Base-by-base conservation (phyloP, 805 yeast species). In the Suhomyces canberraensis region DNA sequence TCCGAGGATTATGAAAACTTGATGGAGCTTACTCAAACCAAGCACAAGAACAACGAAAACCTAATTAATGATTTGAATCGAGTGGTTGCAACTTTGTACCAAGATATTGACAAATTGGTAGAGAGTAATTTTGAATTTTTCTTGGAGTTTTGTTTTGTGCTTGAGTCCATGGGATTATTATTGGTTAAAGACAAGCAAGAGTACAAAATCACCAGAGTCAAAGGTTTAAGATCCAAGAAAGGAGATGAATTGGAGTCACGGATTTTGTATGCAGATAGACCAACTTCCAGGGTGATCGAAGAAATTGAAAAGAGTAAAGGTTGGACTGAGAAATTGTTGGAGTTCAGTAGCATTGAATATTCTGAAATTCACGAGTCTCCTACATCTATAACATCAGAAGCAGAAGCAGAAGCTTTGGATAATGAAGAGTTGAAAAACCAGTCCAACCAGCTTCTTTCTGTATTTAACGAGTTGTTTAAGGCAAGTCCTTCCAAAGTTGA, bases 91-190 rank as follows among this genome's bases (percentile, higher is more conserved):
- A 35, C 20, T 1, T 40, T 60, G 13, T 41, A 54, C 16, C 16
- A 22, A 8, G 39, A 40, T 21, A 25, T 58, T 4, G 45, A 41
- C 31, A 33, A 26, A 8, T 44, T 58, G 4, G 36, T 50, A 3
- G 47, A 47, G 3, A 31, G 39, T 8, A 48, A 51, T 31, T 57
- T 50, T 39, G 55, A 52, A 4, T 59, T 47, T 34, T 61, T 80
- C 40, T 51, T 69, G 4, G 73, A 67, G 33, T 57, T 64, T 28
- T 81, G 90, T 40, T 64, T 74, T 32, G 61, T 83, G 3, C 62
- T 86, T 21, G 95, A 85, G 51, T 71, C 82, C 3, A 79, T 89
- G 69, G 96, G 97, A 0, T 65, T 89, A 31, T 69, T 88, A 25
- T 69, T 85, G 32, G 67, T 75, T 2, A 69, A 69, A 33, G 57